A percentile compares a stretch with the other conserved stretches of the same genome.
Conservation (phyloP, 1,139 yeast genomes). For the Debaryomyces fabryi region DNA sequence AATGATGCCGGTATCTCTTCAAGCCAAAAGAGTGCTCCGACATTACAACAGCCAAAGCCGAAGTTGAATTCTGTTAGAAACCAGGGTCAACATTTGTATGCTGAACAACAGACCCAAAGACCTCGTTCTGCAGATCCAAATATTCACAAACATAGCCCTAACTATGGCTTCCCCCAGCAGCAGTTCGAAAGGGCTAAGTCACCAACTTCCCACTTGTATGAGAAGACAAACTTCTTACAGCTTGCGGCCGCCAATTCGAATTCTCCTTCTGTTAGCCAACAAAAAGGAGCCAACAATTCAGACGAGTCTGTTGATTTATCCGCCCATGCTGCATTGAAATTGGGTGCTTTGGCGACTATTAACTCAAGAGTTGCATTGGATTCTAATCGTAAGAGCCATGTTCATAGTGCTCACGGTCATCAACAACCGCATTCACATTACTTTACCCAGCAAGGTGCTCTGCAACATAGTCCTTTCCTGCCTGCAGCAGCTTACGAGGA, state of each 20-base stretch:
- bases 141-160: slow-evolving; percentile 14
- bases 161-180: slow-evolving; percentile 19
- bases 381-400: slow-evolving; percentile 44
- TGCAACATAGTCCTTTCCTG: slow-evolving; percentile 7
- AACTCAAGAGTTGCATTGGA: slow-evolving; percentile 64
- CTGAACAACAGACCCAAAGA: slow-evolving; percentile 34
- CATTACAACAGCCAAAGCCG: slow-evolving; percentile 45
- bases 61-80: slow-evolving; percentile 31
- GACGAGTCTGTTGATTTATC: slow-evolving; percentile 41
- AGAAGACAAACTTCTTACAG: slow-evolving; percentile 49
- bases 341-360: slow-evolving; percentile 66
- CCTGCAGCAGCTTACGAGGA: slow-evolving; percentile 30
- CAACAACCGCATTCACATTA: slow-evolving; percentile 16
- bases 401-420: slow-evolving; percentile 12
- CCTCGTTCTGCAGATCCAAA: slow-evolving; percentile 51
- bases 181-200: slow-evolving; percentile 41
- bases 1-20: slow-evolving; percentile 16
- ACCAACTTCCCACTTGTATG: slow-evolving; percentile 49
- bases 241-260: slow-evolving; percentile 42
- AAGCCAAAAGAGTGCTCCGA: slow-evolving; percentile 9
- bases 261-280: slow-evolving; percentile 21
- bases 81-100: slow-evolving; percentile 28
- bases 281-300: slow-evolving; percentile 24
- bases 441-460: slow-evolving; percentile 13
- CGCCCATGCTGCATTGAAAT: slow-evolving; percentile 49